Conservation (phyloP, 2,329 filamentous ascomycete genomes). For the Ophiognomonia clavigignenti-juglandacearum region DNA sequence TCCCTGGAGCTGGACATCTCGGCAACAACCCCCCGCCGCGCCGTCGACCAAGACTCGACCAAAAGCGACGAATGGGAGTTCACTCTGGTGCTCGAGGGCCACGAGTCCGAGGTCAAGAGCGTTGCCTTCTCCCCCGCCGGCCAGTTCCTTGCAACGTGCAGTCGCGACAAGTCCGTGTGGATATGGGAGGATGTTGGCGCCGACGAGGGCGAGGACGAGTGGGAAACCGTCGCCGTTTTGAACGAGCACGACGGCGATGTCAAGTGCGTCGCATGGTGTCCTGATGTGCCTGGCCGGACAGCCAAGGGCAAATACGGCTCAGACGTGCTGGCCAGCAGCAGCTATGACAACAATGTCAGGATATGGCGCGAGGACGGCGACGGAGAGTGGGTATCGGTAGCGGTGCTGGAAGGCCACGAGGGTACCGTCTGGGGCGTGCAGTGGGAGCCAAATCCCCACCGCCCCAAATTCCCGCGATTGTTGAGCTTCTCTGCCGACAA, state of each 20-base stretch:
- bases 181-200: conserved; percentile 89
- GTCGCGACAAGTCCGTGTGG: conserved; percentile 92
- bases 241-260: conserved; percentile 95
- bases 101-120: conserved; percentile 88
- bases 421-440: conserved; percentile 90
- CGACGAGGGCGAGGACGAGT: conserved; percentile 80
- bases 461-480: conserved; percentile 53
- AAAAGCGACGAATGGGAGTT: conserved; percentile 83
- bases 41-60: conserved; percentile 24
- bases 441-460: conserved; percentile 50
- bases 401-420: conserved; percentile 71
- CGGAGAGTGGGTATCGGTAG: conserved; percentile 85
- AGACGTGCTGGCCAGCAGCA: conserved; percentile 81
- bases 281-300: conserved; percentile 52
- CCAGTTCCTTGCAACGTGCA: conserved; percentile 81
- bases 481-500: conserved; percentile 82
- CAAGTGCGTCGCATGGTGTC: conserved; percentile 91
- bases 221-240: conserved; percentile 91
- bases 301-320: conserved; percentile 45
- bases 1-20: conserved; percentile 40
- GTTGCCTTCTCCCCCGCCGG: conserved; percentile 71
- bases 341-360: conserved; percentile 88
- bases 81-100: conserved; percentile 85
- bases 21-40: conserved; percentile 19
- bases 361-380: conserved; percentile 88